Percentiles rank a stretch among this genome's conserved stretches.
phyloP scores from a whole-genome alignment of 1,139 yeast species.

The Candida sanyaensis region DNA sequence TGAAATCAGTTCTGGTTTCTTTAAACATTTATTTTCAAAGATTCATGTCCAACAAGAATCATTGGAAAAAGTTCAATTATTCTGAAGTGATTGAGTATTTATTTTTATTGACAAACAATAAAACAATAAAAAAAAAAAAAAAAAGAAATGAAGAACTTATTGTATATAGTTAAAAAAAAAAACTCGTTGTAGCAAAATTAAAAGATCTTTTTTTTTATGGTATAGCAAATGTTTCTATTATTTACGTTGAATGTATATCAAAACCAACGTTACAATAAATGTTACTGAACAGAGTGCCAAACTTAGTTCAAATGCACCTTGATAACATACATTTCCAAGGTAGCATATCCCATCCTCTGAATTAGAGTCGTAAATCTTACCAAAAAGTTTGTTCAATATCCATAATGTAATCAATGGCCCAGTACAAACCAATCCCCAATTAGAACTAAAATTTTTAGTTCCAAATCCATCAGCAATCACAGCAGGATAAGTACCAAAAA shows the following conservation, averaged over 20 bases:
- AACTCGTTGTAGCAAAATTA: not conserved
- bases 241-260: conserved; percentile 30
- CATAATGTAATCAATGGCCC: conserved; percentile 41
- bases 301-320: conserved; percentile 35
- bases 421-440: conserved; percentile 49
- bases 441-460: conserved; percentile 40
- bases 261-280: conserved; percentile 21
- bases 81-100: conserved; percentile 39
- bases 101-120: no score
- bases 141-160: conserved; percentile 15
- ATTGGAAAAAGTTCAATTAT: conserved; percentile 56
- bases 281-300: conserved; percentile 25
- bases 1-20: conserved; percentile 60
- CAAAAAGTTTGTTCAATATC: conserved; percentile 41
- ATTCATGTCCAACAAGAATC: conserved; percentile 40
- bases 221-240: conserved; percentile 1
- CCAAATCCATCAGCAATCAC: conserved; percentile 49
- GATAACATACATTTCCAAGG: conserved; percentile 39
- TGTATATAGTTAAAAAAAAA: conserved; percentile 3
- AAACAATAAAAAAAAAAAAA: conserved; percentile 20
- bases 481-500: conserved; percentile 49
- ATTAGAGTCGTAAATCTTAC: conserved; percentile 37
- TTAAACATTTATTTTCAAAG: conserved; percentile 31
- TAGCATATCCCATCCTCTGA: conserved; percentile 37
- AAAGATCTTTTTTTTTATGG: not conserved